A percentile compares a stretch with the other conserved stretches of the same genome.
Conservation (phyloP, 2,329 filamentous ascomycete genomes). For the Nemania sp. region DNA sequence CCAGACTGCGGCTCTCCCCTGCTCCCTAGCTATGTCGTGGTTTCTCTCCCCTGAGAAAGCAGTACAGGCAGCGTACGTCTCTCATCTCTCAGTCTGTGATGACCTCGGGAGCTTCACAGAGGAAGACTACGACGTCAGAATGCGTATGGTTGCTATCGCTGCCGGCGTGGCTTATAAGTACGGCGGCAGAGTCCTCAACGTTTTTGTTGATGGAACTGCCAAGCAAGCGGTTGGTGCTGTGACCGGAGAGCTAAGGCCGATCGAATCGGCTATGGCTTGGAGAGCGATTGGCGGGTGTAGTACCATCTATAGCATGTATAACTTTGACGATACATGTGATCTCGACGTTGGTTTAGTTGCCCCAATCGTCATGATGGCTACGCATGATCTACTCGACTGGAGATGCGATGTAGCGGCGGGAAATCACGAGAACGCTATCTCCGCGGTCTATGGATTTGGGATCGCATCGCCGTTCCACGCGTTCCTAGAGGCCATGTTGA, state of each 20-base stretch:
- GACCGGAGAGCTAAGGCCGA: not conserved
- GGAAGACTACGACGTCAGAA: slow-evolving; percentile 32
- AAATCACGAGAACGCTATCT: slow-evolving; percentile 33
- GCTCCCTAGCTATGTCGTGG: slow-evolving; percentile 32
- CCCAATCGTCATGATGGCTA: slow-evolving; percentile 31
- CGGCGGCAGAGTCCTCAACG: slow-evolving; percentile 28
- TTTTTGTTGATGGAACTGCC: slow-evolving; percentile 31
- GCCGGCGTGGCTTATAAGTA: slow-evolving; percentile 29
- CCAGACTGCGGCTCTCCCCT: slow-evolving; percentile 28
- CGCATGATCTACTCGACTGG: slow-evolving; percentile 36
- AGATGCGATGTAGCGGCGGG: slow-evolving; percentile 34
- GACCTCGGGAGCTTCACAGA: slow-evolving; percentile 32
- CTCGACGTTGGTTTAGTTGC: slow-evolving; percentile 29
- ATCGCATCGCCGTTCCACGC: slow-evolving; percentile 30
- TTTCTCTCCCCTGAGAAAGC: slow-evolving; percentile 31
- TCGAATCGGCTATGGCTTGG: slow-evolving; percentile 37
- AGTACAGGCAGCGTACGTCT: slow-evolving; percentile 32
- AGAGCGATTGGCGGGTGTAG: slow-evolving; percentile 30
- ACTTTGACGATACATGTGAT: slow-evolving; percentile 23
- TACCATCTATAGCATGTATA: slow-evolving; percentile 36
- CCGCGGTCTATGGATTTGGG: slow-evolving; percentile 31
- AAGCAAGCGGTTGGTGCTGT: slow-evolving; percentile 31
- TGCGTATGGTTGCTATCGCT: slow-evolving; percentile 35
- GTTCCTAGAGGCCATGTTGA: slow-evolving; percentile 32
- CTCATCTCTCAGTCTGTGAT: slow-evolving; percentile 36